phyloP scores from a whole-genome alignment of 2,329 filamentous ascomycete genomes.

The Botrytis elliptica region DNA sequence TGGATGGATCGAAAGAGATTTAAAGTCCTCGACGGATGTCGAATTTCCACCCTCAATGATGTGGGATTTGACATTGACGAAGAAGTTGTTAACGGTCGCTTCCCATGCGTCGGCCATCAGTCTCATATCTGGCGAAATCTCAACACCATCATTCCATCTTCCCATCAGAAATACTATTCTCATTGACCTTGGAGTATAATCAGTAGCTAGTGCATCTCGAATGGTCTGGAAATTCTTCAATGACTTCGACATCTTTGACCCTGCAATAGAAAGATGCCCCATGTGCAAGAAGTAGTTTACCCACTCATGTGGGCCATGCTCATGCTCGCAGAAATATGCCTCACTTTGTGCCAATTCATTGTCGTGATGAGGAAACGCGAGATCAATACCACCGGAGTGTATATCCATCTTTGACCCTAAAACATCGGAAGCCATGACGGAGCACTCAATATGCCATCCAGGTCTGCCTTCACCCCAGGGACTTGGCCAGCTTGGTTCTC shows the following conservation, averaged over 20 bases:
- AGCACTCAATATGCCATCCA: conserved; percentile 98
- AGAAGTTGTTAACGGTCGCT: conserved; percentile 48
- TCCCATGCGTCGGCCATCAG: conserved; percentile 77
- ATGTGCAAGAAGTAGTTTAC: conserved; percentile 81
- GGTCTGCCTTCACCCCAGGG: conserved; percentile 85
- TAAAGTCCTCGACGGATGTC: conserved; percentile 28
- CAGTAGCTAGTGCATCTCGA: conserved; percentile 68
- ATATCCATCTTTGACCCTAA: conserved; percentile 85
- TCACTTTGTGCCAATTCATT: conserved; percentile 90
- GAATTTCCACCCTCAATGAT: conserved; percentile 13
- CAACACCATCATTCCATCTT: conserved; percentile 86
- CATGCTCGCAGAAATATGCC: conserved; percentile 58
- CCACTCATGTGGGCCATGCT: conserved; percentile 21
- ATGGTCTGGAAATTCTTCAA: conserved; percentile 97
- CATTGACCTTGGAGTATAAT: conserved; percentile 75
- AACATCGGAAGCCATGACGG: conserved; percentile 89
- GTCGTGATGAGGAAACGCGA: conserved; percentile 89
- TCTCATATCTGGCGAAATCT: conserved; percentile 82
- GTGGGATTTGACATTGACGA: conserved; percentile 46
- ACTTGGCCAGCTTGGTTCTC: conserved; percentile 87
- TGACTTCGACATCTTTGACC: conserved; percentile 94
- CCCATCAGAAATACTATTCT: conserved; percentile 86
- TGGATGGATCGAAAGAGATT: conserved; percentile 12
- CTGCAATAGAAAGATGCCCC: conserved; percentile 85
- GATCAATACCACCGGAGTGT: conserved; percentile 79